Evolutionary conservation across 139 green algal species (phyloP), one percentile per base, ranked within the genome.

Genomic region (Limnomonas spitsbergensis): DNA sequence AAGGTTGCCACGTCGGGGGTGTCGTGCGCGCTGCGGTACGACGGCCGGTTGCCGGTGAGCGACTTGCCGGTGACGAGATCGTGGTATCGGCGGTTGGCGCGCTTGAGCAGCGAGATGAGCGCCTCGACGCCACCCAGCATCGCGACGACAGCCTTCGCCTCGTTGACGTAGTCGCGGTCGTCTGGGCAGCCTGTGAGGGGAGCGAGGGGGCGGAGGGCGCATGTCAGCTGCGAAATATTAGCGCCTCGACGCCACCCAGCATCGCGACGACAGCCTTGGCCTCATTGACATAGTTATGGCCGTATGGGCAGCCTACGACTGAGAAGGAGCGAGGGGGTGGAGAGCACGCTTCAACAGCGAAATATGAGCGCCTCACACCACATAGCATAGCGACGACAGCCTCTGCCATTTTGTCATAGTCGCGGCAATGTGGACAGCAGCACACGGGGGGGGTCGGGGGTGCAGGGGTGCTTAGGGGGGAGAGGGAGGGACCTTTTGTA

Each of bases 31-130:
- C 14, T 61, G 14, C 14, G 47, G 14, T 61, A 29, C 20, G 47
- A 61, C 14, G 47, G 14, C 47, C 47, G 14, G 47, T 61, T 61
- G 47, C 61, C 61, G 47, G 20, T 38, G 6, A 14, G 6, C 6
- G 20, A 20, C 24, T 71, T 71, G n/a, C 61, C 61, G 4, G 34
- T 54, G 7, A 76, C 34, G 9, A 76, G 6, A 53, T 76, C 69
- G 9, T 76, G 35, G 37, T 80, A 83, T 1, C 76, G 76, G 40
- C 74, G 37, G 38, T 82, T 83, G 7, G 81, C 68, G 4, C 81
- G 75, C 54, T 82, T 77, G 27, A 94, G 67, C 42, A 94, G 83
- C n/a, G 83, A 69, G 0, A 91, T 69, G 6, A 93, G 82, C 26
- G 85, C 88, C 24, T 86, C 83, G 1, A 93, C 56, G 24, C 73